Percentiles rank a stretch among this genome's conserved stretches.
Conservation (phyloP, 2,329 filamentous ascomycete species). For the Alternaria sp. region DNA sequence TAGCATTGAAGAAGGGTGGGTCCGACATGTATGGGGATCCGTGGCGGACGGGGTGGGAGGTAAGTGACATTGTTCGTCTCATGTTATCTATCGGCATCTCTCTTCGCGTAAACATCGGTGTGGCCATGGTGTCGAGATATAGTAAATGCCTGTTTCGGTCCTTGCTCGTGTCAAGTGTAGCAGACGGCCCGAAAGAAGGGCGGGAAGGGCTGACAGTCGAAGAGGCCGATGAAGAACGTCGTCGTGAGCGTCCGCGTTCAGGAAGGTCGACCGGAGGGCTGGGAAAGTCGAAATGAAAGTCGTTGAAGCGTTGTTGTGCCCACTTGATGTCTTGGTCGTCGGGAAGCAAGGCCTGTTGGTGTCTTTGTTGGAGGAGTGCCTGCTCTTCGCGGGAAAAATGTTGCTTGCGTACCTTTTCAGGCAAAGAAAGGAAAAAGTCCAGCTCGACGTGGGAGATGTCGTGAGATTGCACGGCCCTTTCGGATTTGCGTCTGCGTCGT, state of each 20-base stretch:
- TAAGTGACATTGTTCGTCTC: constrained; percentile 75
- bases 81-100: constrained; percentile 24
- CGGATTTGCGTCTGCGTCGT: constrained; percentile 46
- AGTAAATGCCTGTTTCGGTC: constrained; percentile 34
- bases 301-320: constrained; percentile 42
- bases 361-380: constrained; percentile 59
- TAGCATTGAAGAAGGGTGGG: constrained; percentile 35
- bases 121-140: constrained; percentile 39
- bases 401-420: constrained; percentile 75
- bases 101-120: constrained; percentile 27
- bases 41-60: constrained; percentile 68
- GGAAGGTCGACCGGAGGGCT: constrained; percentile 11
- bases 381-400: constrained; percentile 78
- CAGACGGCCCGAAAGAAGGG: constrained; percentile 18
- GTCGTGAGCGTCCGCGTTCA: constrained; percentile 25
- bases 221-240: constrained; percentile 28
- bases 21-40: constrained; percentile 59
- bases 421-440: constrained; percentile 73
- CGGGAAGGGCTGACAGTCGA: constrained; percentile 31
- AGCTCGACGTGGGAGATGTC: constrained; percentile 64
- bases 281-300: constrained; percentile 44
- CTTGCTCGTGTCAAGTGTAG: constrained; percentile 22
- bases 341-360: constrained; percentile 28
- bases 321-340: constrained; percentile 22
- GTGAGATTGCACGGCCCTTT: constrained; percentile 40